Evolutionary conservation across 768 basidiomycete genomes (phyloP).

Genomic region (Tulasnella sp.): DNA sequence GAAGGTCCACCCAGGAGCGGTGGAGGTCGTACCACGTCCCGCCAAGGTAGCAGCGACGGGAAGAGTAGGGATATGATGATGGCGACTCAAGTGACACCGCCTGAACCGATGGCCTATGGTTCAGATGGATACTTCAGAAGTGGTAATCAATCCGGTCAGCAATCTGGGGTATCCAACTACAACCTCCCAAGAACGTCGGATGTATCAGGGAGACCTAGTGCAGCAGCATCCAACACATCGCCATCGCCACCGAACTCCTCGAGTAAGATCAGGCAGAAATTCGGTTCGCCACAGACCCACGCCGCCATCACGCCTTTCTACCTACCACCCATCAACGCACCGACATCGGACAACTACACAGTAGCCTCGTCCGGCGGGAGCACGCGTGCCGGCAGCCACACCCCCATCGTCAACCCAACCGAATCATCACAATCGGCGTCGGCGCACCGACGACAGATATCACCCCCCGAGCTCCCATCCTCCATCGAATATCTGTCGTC

Average conservation of each 20-base stretch:
- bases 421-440: background rate
- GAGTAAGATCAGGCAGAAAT: background rate
- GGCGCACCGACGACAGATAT: background rate
- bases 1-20: background rate
- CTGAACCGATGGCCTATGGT: background rate
- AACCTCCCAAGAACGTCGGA: background rate
- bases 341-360: background rate
- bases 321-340: background rate
- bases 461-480: background rate
- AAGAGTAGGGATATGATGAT: slow-evolving; percentile 9
- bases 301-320: slow-evolving; percentile 1
- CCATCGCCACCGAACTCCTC: too few species aligned
- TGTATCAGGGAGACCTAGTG: background rate
- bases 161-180: background rate
- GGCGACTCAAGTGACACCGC: background rate
- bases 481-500: slow-evolving; percentile 2
- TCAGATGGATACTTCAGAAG: background rate
- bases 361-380: background rate
- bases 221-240: background rate
- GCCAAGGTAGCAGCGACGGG: background rate
- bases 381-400: background rate
- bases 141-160: background rate
- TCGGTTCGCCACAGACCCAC: background rate
- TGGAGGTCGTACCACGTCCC: background rate
- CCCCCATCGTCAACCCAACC: background rate